Base-by-base conservation (phyloP, 2,329 filamentous ascomycete genomes). In the Fusarium nisikadoi region DNA sequence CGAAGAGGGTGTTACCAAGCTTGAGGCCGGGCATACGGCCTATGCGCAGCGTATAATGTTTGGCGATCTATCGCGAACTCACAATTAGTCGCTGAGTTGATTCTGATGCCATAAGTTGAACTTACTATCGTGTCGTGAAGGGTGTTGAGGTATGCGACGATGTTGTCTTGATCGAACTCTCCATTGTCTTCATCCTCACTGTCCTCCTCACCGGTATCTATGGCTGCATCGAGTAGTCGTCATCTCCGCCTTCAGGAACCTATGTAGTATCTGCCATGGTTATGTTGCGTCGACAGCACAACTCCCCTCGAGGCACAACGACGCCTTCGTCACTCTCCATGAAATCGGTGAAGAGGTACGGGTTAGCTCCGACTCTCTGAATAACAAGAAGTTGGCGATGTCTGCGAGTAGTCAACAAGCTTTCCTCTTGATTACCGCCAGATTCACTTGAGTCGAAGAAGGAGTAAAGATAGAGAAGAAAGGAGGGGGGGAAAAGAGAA, bases 381-480 rank as follows among this genome's bases (percentile, higher is more conserved):
- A 35, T 35, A 16, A 35, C 16, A 17, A 35, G 3, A 35, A 35
- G 33, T 35, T 35, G 33, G 33, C 33, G 33, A 35, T 35, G 33
- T 17, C 33, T 17, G 33, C 33, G 33, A 17, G 9, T 35, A 12
- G 16, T 35, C 9, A 16, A 35, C 23, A 17, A 17, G 35, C 1
- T 17, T 9, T 9, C 7, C 16, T 36, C 16, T 36, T 36, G 35
- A 9, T 36, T 36, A 4, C 35, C 10, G 14, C 6, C 35, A 31
- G 14, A 23, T n/a, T 6, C 5, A n/a, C 10, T 17, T 23, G 27
- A 31, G 20, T 31, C 23, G 20, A 49, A 33, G 11, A 33, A 33
- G 16, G 8, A 23, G 11, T 2, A 23, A 33, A 13, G 4, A 17
- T 10, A 14, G 16, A 4, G 19, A 3, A n/a, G 10, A 9, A 10